Evolutionary conservation across 345 rosid species (phyloP), one percentile per base, ranked within the genome.

Genomic region (Abelmoschus esculentus): DNA sequence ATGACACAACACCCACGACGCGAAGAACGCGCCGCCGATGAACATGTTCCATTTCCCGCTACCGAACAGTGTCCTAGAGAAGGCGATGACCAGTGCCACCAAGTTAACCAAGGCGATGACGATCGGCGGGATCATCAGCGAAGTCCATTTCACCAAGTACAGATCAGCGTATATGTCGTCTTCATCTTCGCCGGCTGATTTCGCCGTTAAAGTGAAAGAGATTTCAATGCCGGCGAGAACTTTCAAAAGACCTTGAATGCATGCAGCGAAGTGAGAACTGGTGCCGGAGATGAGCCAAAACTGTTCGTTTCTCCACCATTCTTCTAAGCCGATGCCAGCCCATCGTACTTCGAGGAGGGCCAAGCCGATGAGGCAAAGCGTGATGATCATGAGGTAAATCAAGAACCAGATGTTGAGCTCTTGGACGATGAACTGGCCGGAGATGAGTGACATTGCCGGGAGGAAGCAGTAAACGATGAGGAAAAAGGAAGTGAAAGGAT

Each of bases 301-400:
- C 70, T 95, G 97, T 70, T 95, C 98, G 44, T 95, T 95, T 79
- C 99, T 83, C 98, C 99, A 95, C 99, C 99, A 95, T 50, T 95
- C 98, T 71, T 95, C 96, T 50, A 95, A 73, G 3, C 69, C 86
- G 10, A 90, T 87, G 3, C 91, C 97, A 0, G 96, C 80, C 96
- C 99, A 95, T 50, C 82, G 88, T 70, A 90, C 93, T 76, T 91
- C 98, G 22, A 95, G 88, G 71, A 95, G 70, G 1, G 98, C 97
- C 1, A 95, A 80, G 4, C 70, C 61, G 70, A 95, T 84, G 61
- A 91, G 81, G 82, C 92, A 88, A 13, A 85, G 19, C 1, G 93
- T 88, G 32, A 88, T 90, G 2, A 66, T 65, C 2, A 95, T 77
- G 26, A 95, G 83, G 86, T 91, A 95, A 28, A 84, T 50, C 32